Base-by-base conservation (phyloP, 2,329 filamentous ascomycete species). In the Diplodia sapinea region DNA sequence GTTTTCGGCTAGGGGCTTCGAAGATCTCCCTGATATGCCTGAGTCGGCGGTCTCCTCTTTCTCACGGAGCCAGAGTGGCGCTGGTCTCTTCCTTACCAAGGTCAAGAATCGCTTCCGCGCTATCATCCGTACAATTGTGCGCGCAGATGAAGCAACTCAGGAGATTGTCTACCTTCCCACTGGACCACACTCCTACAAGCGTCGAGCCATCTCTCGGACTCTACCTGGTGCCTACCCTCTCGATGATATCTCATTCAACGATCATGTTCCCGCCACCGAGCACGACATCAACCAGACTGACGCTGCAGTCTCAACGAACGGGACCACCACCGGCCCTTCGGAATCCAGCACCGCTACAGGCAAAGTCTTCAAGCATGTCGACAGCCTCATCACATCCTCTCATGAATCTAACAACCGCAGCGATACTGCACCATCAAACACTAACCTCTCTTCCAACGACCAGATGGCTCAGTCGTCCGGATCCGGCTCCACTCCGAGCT, bases 171-270 rank as follows among this genome's bases (percentile, higher is more conserved):
- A 17, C 23, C n/a, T 59, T 26, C 36, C 36, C 7, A 47, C 55
- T n/a, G 36, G 38, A 59, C 5, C 23, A 20, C 11, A n/a, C 4
- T 55, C 54, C 17, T 47, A 43, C n/a, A 59, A 59, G 36, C 55
- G 55, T 17, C 55, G 55, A 15, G 36, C 36, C 36, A 26, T 59
- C 55, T 3, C 17, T 2, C 40, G 23, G 36, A 20, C n/a, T 23
- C 40, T 59, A 38, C 55, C 55, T 9, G 55, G 55, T 29, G n/a
- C 55, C 4, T 59, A 9, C n/a, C 36, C 55, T 38, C n/a, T 47
- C 9, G 43, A 47, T 11, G n/a, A 47, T n/a, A n/a, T n/a, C 40
- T 47, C 7, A 20, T n/a, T n/a, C 11, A 9, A n/a, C 9, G 17
- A 9, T 11, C 17, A n/a, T 20, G 17, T 20, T 11, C 17, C n/a